Evolutionary conservation across 2,329 filamentous ascomycete species (phyloP).

Genomic region (Magnaporthiopsis rhizophila): DNA sequence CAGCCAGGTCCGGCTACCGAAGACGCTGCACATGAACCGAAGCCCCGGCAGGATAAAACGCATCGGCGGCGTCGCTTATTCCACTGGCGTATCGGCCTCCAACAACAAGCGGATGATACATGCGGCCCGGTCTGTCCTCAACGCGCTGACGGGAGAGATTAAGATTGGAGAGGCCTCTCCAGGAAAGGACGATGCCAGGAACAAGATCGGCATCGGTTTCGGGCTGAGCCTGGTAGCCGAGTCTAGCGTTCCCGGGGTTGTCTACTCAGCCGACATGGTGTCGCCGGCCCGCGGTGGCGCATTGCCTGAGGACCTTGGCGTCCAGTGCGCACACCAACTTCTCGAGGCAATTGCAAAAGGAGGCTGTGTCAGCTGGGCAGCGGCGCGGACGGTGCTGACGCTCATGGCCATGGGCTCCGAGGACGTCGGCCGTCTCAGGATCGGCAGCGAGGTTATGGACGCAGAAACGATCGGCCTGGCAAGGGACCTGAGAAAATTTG

Average conservation of each 20-base stretch:
- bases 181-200: constrained; percentile 49
- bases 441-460: constrained; percentile 75
- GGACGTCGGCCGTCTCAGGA: constrained; percentile 78
- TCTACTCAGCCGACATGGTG: constrained; percentile 81
- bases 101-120: constrained; percentile 97
- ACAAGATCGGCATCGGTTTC: constrained; percentile 78
- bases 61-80: constrained; percentile 88
- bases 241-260: constrained; percentile 68
- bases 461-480: constrained; percentile 76
- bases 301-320: constrained; percentile 84
- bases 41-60: constrained; percentile 78
- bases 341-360: constrained; percentile 75
- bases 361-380: constrained; percentile 69
- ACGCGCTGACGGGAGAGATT: constrained; percentile 77
- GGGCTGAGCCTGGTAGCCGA: constrained; percentile 87
- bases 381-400: constrained; percentile 67
- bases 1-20: constrained; percentile 86
- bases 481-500: constrained; percentile 81
- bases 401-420: constrained; percentile 98
- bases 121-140: constrained; percentile 76
- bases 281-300: constrained; percentile 70
- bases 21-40: constrained; percentile 81
- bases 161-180: constrained; percentile 61
- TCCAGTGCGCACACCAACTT: constrained; percentile 79
- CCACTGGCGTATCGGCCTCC: constrained; percentile 80